Base-by-base conservation (phyloP, 306 rosid species). In the Inga laurina region DNA sequence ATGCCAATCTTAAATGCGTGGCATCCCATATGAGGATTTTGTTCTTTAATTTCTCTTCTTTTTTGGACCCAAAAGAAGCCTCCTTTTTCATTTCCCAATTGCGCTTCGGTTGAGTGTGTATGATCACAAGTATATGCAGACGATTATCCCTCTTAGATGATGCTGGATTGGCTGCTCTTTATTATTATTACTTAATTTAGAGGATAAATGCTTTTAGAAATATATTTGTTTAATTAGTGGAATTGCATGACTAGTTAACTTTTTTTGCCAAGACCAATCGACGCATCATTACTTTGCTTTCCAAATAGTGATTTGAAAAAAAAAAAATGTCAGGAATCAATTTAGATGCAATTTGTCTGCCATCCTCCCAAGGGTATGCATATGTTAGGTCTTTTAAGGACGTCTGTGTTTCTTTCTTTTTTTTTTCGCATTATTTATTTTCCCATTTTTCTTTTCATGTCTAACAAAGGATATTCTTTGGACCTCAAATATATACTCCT, bases 271-370 rank as follows among this genome's bases (percentile, higher is more conserved):
- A 18, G 15, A 68, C 5, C 11, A 19, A 68, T 8, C 2, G 8
- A 8, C 3, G 19, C 27, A 35, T 67, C 9, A 18, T 37, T 14
- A 35, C 27, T 15, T 44, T 21, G 21, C 74, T 21, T 41, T 69
- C 16, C 74, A 39, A 39, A 39, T 39, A 39, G 6, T 39, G 8
- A 39, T 39, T 39, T 39, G 43, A 39, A 39, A 45, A 72, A 39
- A 39, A 45, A 72, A 45, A 5, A 72, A 45, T 72, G 76, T 45
- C 57, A 32, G 39, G 76, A 72, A 72, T 72, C 76, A 72, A 45
- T 44, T 72, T 2, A 45, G 76, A 13, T 72, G 76, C 75, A 11
- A 0, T 18, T 0, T 24, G 76, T 45, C 39, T 24, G 76, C 57
- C 57, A 22, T 72, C 54, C 73, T 16, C 13, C 27, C 10, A 18